phyloP scores from a whole-genome alignment of 2,329 filamentous ascomycete species.

The Fusarium transvaalense region DNA sequence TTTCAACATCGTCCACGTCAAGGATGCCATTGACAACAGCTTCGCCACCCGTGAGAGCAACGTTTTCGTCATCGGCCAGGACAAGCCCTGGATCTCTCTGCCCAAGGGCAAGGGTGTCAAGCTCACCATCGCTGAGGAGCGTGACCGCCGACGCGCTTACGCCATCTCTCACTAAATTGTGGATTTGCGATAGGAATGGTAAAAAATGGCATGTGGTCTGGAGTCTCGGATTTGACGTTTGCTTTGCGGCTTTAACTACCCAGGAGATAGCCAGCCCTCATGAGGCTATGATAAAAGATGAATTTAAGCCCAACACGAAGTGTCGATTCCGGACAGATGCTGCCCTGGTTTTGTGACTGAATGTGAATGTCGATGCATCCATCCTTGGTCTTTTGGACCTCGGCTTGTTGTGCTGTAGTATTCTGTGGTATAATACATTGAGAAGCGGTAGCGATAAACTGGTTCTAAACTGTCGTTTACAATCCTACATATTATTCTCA shows the following conservation, averaged over 20 bases:
- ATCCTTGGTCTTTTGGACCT: neutral
- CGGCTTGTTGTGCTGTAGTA: neutral
- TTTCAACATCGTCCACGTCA: constrained; percentile 99
- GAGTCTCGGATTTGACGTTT: constrained; percentile 59
- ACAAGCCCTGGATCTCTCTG: constrained; percentile 99
- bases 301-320: constrained; percentile 51
- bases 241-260: constrained; percentile 50
- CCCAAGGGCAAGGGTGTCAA: constrained; percentile 99
- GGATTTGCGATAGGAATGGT: constrained; percentile 42
- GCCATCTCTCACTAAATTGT: constrained; percentile 64
- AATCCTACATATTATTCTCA: neutral
- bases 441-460: neutral
- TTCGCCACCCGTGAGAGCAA: constrained; percentile 99
- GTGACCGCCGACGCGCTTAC: constrained; percentile 91
- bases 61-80: constrained; percentile 98
- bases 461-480: neutral
- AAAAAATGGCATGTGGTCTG: constrained; percentile 55
- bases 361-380: neutral
- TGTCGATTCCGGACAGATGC: constrained; percentile 41
- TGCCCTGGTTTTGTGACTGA: constrained; percentile 5
- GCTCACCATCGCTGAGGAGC: constrained; percentile 98
- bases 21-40: constrained; percentile 99
- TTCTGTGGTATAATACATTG: neutral
- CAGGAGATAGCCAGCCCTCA: constrained; percentile 53
- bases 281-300: constrained; percentile 56